Base-by-base conservation (phyloP, 495 filamentous ascomycete genomes). In the Neurospora africana region DNA sequence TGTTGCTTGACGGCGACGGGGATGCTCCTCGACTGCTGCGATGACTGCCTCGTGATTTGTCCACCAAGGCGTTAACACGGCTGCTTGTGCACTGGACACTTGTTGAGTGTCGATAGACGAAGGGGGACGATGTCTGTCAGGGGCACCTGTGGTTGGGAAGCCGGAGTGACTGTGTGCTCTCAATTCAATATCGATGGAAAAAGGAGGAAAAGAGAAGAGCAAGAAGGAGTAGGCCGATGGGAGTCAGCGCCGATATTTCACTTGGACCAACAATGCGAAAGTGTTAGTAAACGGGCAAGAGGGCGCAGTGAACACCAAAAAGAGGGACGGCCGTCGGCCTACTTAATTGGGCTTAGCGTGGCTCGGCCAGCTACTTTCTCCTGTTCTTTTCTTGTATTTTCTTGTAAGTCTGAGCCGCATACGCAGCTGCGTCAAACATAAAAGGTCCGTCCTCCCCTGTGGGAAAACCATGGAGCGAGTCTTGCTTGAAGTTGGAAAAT, bases 241-340 rank as follows among this genome's bases (percentile, higher is more conserved):
- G 84, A 85, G 83, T 85, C 83, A 85, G 70, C 77, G 75, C 79
- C 76, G 83, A 82, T 86, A 86, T 86, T 84, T 86, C 83, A 85
- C 74, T 81, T 72, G 43, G 67, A 68, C 17, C 39, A 68, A 65
- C 27, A 65, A 65, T 61, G 53, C n/a, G 21, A 58, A 23, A 58
- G 47, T 41, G 8, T 47, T 47, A 23, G 43, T n/a, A n/a, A n/a
- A 69, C 53, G 75, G 44, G 61, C 73, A 69, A 44, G 73, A 78
- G 72, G 78, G 79, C 79, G 78, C 79, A 81, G 79, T 70, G 72
- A 75, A 74, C 47, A 35, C 43, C n/a, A 44, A 9, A n/a, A n/a
- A 17, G 17, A 19, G 11, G 40, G 40, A 17, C 15, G 15, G 15
- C 40, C 41, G 75, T 79, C 78, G 78, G 79, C 79, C 78, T 79